Percentiles rank a stretch among this genome's conserved stretches.
Evolutionary conservation across 352 stramenopile species (phyloP).

Genomic region (Globisporangium uncinulatum): DNA sequence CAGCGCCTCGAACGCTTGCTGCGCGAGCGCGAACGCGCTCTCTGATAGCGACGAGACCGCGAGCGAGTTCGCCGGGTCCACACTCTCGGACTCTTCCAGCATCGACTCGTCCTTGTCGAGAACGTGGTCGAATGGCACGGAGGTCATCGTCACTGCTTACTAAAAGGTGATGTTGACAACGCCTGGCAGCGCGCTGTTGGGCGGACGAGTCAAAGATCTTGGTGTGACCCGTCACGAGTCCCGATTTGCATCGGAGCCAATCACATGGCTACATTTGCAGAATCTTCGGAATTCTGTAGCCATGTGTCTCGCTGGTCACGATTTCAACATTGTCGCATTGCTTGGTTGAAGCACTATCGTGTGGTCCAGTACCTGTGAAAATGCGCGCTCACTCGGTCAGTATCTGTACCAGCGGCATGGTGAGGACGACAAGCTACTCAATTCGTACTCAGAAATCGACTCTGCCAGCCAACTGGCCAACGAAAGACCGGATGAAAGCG

Average conservation of each 20-base stretch:
- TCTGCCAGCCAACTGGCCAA: too few relatives aligned
- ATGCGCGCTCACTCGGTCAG: too few relatives aligned
- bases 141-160: neutral
- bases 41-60: slow-evolving; percentile 25
- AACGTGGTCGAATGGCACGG: neutral
- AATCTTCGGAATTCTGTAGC: neutral
- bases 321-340: too few relatives aligned
- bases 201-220: too few relatives aligned
- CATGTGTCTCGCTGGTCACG: neutral
- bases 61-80: neutral
- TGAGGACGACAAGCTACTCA: too few relatives aligned
- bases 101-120: slow-evolving; percentile 4
- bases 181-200: neutral
- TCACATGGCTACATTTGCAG: neutral
- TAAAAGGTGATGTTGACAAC: neutral
- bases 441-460: too few relatives aligned
- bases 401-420: too few relatives aligned
- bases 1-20: slow-evolving; percentile 37
- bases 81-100: slow-evolving; percentile 9
- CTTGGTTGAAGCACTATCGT: neutral
- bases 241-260: neutral
- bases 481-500: neutral
- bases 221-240: neutral
- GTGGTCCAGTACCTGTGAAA: neutral
- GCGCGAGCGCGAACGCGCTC: slow-evolving; percentile 12